Conservation (phyloP, 148 eudicot genomes). For the Rhododendron simsii region DNA sequence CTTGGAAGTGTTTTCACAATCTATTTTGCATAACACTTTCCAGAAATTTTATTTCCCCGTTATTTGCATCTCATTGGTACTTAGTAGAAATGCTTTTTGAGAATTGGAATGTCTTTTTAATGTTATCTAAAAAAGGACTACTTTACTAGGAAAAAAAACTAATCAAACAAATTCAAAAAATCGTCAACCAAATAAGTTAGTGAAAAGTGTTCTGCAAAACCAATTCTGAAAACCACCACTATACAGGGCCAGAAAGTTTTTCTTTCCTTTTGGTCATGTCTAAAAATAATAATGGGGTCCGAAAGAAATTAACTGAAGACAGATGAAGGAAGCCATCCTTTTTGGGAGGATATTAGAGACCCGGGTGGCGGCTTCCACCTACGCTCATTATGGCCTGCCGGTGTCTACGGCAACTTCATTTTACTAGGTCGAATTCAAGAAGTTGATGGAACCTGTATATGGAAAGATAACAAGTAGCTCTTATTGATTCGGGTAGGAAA, state of each 20-base stretch:
- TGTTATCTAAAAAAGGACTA: neutral
- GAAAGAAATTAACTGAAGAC: constrained; percentile 37
- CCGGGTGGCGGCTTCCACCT: constrained; percentile 86
- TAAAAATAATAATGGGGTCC: neutral
- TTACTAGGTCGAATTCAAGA: constrained; percentile 84
- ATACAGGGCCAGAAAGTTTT: neutral
- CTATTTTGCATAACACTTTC: neutral
- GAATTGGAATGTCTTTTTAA: neutral
- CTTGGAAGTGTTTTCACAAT: neutral
- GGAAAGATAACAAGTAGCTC: neutral
- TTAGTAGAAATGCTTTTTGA: neutral
- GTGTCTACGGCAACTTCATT: constrained; percentile 89
- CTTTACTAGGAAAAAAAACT: neutral
- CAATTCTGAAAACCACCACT: neutral
- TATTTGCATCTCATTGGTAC: neutral
- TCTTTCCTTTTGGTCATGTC: neutral
- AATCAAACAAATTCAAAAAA: neutral
- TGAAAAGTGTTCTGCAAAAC: neutral
- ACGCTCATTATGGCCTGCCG: constrained; percentile 92
- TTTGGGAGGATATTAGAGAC: constrained; percentile 57
- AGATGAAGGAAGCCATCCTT: constrained; percentile 56
- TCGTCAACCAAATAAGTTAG: neutral
- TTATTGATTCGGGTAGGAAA: neutral
- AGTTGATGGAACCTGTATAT: constrained; percentile 73
- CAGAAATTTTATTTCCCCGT: neutral